Evolutionary conservation across 495 filamentous ascomycete genomes (phyloP).

Genomic region (Aspergillus mulundensis): DNA sequence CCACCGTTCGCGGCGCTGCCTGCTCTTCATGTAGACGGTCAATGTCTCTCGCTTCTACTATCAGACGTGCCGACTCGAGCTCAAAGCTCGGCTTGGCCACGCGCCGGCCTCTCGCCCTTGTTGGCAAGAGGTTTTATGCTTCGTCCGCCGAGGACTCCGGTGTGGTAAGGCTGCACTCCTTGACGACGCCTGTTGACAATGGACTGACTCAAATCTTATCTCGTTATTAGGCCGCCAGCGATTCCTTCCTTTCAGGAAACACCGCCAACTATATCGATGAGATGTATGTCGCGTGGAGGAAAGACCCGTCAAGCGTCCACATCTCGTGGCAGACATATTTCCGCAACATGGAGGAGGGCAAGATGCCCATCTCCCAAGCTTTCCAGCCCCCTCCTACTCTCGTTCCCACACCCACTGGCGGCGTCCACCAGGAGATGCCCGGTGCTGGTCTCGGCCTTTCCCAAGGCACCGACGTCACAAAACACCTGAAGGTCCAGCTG

Average conservation of each 20-base stretch:
- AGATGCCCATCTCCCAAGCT: conserved; percentile 94
- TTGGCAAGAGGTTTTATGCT: conserved; percentile 51
- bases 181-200: neutral
- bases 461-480: conserved; percentile 78
- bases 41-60: conserved; percentile 44
- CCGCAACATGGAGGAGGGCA: conserved; percentile 96
- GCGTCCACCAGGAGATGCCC: conserved; percentile 70
- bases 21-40: conserved; percentile 42
- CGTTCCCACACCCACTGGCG: conserved; percentile 72
- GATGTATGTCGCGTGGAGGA: conserved; percentile 98
- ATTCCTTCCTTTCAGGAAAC: conserved; percentile 92
- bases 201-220: conserved; percentile 23
- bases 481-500: conserved; percentile 97
- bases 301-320: conserved; percentile 89
- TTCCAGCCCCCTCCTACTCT: conserved; percentile 94
- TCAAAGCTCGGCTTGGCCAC: conserved; percentile 44
- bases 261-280: conserved; percentile 98
- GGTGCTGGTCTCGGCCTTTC: conserved; percentile 62
- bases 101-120: conserved; percentile 38
- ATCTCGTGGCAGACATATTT: conserved; percentile 99
- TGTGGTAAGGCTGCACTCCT: conserved; percentile 30
- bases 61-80: conserved; percentile 38
- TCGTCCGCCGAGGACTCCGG: conserved; percentile 45
- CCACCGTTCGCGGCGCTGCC: conserved; percentile 48
- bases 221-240: conserved; percentile 65